Percentiles rank a stretch among this genome's conserved stretches.
Evolutionary conservation across 352 stramenopile genomes (phyloP).

Genomic region (Phytophthora kernoviae): DNA sequence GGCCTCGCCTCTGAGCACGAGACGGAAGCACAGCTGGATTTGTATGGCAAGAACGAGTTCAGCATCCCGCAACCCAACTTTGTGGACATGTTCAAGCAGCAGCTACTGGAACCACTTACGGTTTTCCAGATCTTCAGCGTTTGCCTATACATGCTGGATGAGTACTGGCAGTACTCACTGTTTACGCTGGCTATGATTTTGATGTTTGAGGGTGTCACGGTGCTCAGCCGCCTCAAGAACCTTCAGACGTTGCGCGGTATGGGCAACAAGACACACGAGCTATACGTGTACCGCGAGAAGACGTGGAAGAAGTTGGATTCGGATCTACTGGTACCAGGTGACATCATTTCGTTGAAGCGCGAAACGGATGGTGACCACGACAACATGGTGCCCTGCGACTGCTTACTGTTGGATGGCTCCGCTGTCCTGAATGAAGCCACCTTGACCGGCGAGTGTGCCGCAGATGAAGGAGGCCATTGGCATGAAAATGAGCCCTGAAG

Average conservation of each 20-base stretch:
- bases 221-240: constrained; percentile 95
- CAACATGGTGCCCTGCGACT: constrained; percentile 94
- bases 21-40: constrained; percentile 53
- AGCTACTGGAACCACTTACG: constrained; percentile 98
- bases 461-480: constrained; percentile 97
- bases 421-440: constrained; percentile 99
- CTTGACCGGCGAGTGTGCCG: constrained; percentile 97
- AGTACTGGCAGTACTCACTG: constrained; percentile 99
- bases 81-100: constrained; percentile 95
- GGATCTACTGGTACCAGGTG: constrained; percentile 91
- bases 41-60: constrained; percentile 93
- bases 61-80: constrained; percentile 96
- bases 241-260: constrained; percentile 95
- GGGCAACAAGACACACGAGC: constrained; percentile 83
- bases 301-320: constrained; percentile 86
- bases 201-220: constrained; percentile 97
- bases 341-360: constrained; percentile 94
- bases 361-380: constrained; percentile 80
- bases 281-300: constrained; percentile 92
- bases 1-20: constrained; percentile 55
- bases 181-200: constrained; percentile 99
- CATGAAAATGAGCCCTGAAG: constrained; percentile 72
- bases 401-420: constrained; percentile 93
- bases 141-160: constrained; percentile 98
- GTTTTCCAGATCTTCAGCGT: constrained; percentile 99